These are phyloP conservation scores for Rhodamnia argentea DNA, from an alignment of 345 rosid species.

Conservation along the genomic window DNA sequence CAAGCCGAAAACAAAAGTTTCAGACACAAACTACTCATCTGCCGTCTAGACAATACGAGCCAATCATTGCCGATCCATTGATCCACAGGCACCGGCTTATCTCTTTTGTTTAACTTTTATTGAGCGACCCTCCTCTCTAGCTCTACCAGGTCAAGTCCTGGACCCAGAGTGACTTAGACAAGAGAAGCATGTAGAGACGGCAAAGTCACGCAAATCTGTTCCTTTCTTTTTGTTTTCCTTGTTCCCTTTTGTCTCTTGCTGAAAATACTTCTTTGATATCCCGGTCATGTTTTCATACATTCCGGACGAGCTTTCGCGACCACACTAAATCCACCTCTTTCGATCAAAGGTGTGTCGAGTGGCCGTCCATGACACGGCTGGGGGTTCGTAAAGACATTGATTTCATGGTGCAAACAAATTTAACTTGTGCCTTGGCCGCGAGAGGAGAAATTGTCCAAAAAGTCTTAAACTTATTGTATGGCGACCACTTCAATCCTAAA, in stretches of 20 bases:
- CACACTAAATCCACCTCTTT: neutral
- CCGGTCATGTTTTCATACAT: neutral
- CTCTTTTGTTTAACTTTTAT: neutral
- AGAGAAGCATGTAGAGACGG: neutral
- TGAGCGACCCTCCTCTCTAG: neutral
- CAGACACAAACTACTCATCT: neutral
- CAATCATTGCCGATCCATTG: neutral
- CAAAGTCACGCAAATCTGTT: neutral
- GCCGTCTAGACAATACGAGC: neutral
- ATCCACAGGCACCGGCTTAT: neutral
- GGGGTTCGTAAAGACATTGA: neutral
- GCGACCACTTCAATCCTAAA: no score
- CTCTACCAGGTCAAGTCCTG: neutral
- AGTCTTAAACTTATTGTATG: no score
- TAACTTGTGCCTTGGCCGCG: neutral
- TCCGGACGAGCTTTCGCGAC: neutral
- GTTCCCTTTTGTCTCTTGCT: neutral
- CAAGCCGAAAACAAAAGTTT: neutral
- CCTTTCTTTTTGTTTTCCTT: neutral
- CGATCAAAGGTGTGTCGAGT: neutral
- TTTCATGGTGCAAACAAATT: neutral
- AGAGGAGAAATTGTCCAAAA: neutral
- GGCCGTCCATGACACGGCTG: neutral
- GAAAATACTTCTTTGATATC: neutral
- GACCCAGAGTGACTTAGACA: neutral